Conservation (phyloP, 2,329 filamentous ascomycete genomes). For the Xylaria sp. region DNA sequence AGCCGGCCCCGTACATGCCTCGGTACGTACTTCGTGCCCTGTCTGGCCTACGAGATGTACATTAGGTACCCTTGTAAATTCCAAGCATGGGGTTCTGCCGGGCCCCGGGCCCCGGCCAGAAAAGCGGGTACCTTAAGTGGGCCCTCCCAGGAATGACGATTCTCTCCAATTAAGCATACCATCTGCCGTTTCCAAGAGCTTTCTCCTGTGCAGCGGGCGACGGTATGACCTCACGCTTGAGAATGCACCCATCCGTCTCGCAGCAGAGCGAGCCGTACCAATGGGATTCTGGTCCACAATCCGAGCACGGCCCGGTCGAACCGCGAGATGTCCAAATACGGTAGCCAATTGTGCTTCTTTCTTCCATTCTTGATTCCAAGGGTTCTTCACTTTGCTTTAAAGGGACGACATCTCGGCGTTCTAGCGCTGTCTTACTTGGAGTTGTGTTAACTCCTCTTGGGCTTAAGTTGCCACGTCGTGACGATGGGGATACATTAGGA, state of each 20-base stretch:
- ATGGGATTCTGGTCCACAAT: not conserved
- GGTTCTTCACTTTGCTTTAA: not conserved
- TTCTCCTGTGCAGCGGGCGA: not conserved
- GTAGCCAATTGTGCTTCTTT: not conserved
- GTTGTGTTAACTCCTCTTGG: not conserved
- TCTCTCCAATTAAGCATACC: no score
- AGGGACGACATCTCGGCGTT: not conserved
- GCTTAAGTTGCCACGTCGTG: not conserved
- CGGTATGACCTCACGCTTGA: not conserved
- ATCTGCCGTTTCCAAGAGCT: no score
- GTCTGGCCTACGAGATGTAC: no score
- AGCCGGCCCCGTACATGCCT: no score
- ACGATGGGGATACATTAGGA: no score
- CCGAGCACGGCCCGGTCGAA: not conserved
- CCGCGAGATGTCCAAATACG: not conserved
- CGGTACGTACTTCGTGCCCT: no score
- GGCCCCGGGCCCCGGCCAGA: no score
- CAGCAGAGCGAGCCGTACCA: slow-evolving; percentile 7
- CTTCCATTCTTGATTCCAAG: not conserved
- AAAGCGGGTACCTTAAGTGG: no score
- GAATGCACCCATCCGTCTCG: not conserved
- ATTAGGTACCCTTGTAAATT: no score
- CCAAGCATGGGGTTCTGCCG: no score
- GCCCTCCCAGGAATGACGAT: no score
- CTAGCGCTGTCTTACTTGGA: not conserved